Evolutionary conservation across 331 rosid species (phyloP), one percentile per base, ranked within the genome.

Genomic region (Arachis monticola): DNA sequence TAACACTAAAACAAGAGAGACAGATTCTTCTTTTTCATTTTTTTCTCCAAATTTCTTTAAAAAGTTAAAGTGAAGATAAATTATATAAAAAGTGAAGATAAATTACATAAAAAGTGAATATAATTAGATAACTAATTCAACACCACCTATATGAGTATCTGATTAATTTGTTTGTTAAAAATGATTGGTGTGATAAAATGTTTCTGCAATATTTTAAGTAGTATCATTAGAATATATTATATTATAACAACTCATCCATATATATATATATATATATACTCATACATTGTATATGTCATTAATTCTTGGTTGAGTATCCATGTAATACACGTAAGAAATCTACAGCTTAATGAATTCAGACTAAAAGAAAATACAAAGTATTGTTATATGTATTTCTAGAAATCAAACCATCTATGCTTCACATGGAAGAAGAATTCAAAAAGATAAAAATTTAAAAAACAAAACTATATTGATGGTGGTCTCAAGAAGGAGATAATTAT

Each of bases 191-290:
- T 27, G 38, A 35, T 22, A 57, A 27, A 27, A 27, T 58, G 11
- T 57, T 57, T 57, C n/a, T 58, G 63, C 10, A 30, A 58, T 58
- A 58, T 58, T 58, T 58, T 30, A 32, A 35, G 38, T n/a, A n/a
- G n/a, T n/a, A n/a, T n/a, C n/a, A n/a, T n/a, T n/a, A n/a, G n/a
- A n/a, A n/a, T n/a, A n/a, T n/a, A n/a, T n/a, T 40, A 40, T 40
- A 40, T 0, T 53, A 13, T 53, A n/a, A 56, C 22, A 17, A 56
- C 5, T 56, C 60, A 53, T 4, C 5, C 14, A n/a, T 35, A 35
- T 35, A 35, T 13, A n/a, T 53, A n/a, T n/a, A n/a, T n/a, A n/a
- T 12, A 10, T 51, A 10, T n/a, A n/a, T n/a, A n/a, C 10, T 53
- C 47, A 44, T 3, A 8, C 52, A 47, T 11, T 51, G 8, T 56